Conservation (phyloP, 768 basidiomycete genomes). For the Brasilioporus rufonigricans region DNA sequence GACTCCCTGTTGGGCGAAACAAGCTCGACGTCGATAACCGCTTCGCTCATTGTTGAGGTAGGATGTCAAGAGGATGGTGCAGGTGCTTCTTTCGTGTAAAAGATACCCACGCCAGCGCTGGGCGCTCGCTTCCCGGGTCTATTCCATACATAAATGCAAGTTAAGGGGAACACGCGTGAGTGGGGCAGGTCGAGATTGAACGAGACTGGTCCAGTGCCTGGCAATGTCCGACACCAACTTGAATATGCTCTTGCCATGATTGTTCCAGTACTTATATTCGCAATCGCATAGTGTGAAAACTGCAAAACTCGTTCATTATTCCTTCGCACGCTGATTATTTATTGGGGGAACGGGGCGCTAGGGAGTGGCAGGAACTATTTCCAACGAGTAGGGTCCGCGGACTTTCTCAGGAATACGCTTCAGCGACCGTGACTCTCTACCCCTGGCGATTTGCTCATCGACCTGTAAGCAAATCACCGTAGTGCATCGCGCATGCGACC, state of each 20-base stretch:
- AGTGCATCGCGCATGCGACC: background rate
- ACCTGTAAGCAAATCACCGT: background rate
- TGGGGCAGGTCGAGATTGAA: background rate
- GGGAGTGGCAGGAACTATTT: no score
- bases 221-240: no score
- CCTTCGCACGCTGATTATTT: no score
- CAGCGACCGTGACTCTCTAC: no score
- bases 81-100: background rate
- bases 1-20: background rate
- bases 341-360: no score
- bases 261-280: no score
- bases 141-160: background rate
- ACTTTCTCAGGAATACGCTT: no score
- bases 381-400: no score
- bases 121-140: conserved; percentile 5
- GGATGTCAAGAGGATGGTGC: background rate
- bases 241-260: no score
- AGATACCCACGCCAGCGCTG: background rate
- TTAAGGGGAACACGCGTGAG: background rate
- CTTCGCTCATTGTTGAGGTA: conserved; percentile 13
- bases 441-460: no score
- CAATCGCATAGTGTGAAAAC: no score
- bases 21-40: conserved; percentile 9
- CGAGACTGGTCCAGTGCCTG: background rate
- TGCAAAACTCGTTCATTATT: no score